Conservation (phyloP, 23 red algal species). For the Pyropia yezoensis region DNA sequence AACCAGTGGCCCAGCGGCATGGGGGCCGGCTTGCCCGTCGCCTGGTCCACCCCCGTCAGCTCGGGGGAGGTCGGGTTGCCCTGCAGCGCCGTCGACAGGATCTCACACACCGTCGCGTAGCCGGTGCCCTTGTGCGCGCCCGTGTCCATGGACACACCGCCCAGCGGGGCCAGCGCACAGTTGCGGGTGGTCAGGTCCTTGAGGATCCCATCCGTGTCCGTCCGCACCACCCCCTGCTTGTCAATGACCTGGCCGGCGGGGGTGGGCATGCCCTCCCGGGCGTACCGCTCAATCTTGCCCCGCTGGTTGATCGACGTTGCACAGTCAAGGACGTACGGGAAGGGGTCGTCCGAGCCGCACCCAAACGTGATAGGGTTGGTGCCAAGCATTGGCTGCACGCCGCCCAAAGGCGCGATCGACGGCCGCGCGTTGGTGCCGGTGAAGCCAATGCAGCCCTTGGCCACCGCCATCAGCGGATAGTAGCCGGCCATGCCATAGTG, state of each 20-base stretch:
- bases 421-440: slow-evolving; percentile 57
- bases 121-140: slow-evolving; percentile 56
- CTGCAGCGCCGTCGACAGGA: slow-evolving; percentile 40
- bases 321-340: slow-evolving; percentile 47
- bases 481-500: slow-evolving; percentile 57
- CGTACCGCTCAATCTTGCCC: slow-evolving; percentile 70
- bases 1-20: slow-evolving; percentile 63
- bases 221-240: slow-evolving; percentile 37
- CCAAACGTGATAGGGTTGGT: slow-evolving; percentile 49
- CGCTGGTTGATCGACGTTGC: slow-evolving; percentile 52
- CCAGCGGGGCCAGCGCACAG: slow-evolving; percentile 50
- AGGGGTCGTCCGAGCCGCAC: slow-evolving; percentile 40
- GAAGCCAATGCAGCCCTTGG: slow-evolving; percentile 42
- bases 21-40: slow-evolving; percentile 31
- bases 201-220: slow-evolving; percentile 45
- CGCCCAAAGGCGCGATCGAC: slow-evolving; percentile 44
- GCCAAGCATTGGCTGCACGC: slow-evolving; percentile 57
- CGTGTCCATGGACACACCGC: slow-evolving; percentile 33
- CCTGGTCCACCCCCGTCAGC: slow-evolving; percentile 42
- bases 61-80: slow-evolving; percentile 19
- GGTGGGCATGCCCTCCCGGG: slow-evolving; percentile 44
- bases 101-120: slow-evolving; percentile 37
- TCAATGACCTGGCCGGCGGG: slow-evolving; percentile 53
- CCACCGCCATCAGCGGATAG: slow-evolving; percentile 29
- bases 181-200: slow-evolving; percentile 50